A percentile compares a stretch with the other conserved stretches of the same genome.
phyloP scores from a whole-genome alignment of 371 early-diverging fungal species.

The Actinomortierella ambigua region DNA sequence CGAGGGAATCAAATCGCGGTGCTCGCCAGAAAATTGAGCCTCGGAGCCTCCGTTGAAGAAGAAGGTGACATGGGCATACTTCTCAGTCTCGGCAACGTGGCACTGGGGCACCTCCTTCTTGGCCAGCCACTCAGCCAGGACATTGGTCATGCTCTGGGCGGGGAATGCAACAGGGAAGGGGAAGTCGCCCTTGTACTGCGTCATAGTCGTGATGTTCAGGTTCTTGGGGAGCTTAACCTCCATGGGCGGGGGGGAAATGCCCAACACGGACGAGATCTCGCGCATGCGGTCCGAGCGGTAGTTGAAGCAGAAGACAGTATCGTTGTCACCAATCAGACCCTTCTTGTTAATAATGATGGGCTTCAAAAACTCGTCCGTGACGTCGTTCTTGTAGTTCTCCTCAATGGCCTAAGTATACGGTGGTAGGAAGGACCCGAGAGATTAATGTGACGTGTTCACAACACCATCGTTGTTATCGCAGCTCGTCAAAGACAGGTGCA shows the following conservation, averaged over 20 bases:
- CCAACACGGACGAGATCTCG: slow-evolving; percentile 91
- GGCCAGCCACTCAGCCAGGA: slow-evolving; percentile 96
- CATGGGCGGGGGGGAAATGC: slow-evolving; percentile 89
- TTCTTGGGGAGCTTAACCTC: slow-evolving; percentile 79
- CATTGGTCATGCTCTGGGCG: slow-evolving; percentile 95
- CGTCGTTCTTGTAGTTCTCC: slow-evolving; percentile 80
- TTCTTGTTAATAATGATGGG: slow-evolving; percentile 87
- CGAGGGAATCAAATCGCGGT: slow-evolving; percentile 89
- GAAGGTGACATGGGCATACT: slow-evolving; percentile 99
- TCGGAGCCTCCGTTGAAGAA: slow-evolving; percentile 99
- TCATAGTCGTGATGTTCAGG: slow-evolving; percentile 92
- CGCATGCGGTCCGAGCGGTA: slow-evolving; percentile 99
- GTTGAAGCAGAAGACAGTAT: slow-evolving; percentile 93
- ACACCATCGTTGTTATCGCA: no score
- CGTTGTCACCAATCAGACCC: slow-evolving; percentile 77
- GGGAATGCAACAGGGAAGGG: slow-evolving; percentile 94
- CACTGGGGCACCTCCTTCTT: slow-evolving; percentile 86
- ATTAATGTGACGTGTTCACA: not conserved
- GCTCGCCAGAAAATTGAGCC: slow-evolving; percentile 86
- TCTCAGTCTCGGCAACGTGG: slow-evolving; percentile 99
- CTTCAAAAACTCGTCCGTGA: slow-evolving; percentile 99
- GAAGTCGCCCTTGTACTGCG: slow-evolving; percentile 97
- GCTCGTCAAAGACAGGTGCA: not conserved
- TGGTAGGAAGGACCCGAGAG: not conserved
- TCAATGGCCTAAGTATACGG: slow-evolving; percentile 67